Base-by-base conservation (phyloP, 2,329 filamentous ascomycete species). In the Cladosporium cucumerinum region DNA sequence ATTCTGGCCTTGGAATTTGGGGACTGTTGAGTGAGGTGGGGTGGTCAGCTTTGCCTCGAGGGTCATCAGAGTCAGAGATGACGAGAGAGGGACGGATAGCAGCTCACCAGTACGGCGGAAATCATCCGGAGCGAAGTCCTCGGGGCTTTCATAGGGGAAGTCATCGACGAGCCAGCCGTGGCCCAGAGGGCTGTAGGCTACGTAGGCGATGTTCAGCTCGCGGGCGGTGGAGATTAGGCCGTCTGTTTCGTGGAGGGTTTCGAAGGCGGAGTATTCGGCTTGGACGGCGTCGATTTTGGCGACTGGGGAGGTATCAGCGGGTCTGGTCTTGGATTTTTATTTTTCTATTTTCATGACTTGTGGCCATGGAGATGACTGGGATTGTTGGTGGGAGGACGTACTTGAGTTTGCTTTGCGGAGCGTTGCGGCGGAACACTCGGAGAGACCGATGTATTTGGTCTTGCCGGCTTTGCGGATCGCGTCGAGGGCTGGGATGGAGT, bases 181-280 rank as follows among this genome's bases (percentile, higher is more conserved):
- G 8, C 88, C 87, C 0, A 92, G 79, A 1, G 90, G 89, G 46
- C 87, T 88, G 76, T 91, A 92, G 0, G 87, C 88, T 52, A 91
- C 77, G 54, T 92, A 77, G 0, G 88, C 86, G 66, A 93, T 90
- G 52, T 81, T 78, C 58, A 89, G 75, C 68, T 84, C 81, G 11
- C 80, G 77, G 65, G 78, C 79, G 0, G 80, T 76, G 16, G 75
- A 71, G 6, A 81, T 75, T 5, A 83, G 66, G 55, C 77, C 69
- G 11, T 75, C 75, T 0, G 71, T 67, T 18, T 65, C 34, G 48
- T 66, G 36, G 12, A 67, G 57, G 6, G 59, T 55, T 28, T 66
- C 48, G 62, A 70, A 84, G 65, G 86, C 75, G 66, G 80, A 84
- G 60, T 86, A 75, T 74, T 87, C 85, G 26, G 84, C 78, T 76